Evolutionary conservation across 257 asterid genomes (phyloP).

Genomic region (Primulina eburnea): DNA sequence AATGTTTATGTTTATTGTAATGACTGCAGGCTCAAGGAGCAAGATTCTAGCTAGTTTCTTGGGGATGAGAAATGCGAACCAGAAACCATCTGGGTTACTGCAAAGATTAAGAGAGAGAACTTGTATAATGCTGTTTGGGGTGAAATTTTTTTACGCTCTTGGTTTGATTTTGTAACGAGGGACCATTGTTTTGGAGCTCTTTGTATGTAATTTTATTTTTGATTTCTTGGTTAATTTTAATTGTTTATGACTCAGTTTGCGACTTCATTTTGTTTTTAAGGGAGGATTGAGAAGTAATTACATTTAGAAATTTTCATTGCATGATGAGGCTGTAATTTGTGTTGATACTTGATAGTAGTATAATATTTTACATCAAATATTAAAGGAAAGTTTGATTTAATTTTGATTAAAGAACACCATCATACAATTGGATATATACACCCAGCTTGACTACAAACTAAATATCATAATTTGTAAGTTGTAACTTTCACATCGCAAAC

Average conservation of each 20-base stretch:
- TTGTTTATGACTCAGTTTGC: conserved; percentile 19
- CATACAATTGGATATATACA: background rate
- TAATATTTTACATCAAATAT: too few relatives aligned
- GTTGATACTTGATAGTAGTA: too few relatives aligned
- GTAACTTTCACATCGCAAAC: background rate
- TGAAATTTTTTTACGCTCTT: background rate
- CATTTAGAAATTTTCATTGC: background rate
- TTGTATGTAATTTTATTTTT: conserved; percentile 15
- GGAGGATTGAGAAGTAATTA: background rate
- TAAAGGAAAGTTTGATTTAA: background rate
- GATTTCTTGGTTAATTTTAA: conserved; percentile 1
- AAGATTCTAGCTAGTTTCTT: conserved; percentile 40
- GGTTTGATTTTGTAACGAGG: conserved; percentile 20
- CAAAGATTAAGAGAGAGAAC: background rate
- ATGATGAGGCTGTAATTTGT: too few relatives aligned
- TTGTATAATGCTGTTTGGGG: conserved; percentile 2
- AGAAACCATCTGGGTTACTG: background rate
- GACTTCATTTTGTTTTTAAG: conserved; percentile 10
- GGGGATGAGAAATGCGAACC: background rate
- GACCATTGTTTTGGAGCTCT: conserved; percentile 27
- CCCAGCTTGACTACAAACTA: background rate
- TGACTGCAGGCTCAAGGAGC: conserved; percentile 57
- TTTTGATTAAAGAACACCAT: background rate
- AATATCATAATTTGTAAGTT: background rate
- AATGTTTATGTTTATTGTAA: background rate